Conservation (phyloP, 371 early-diverging fungal species). For the Lichtheimia ramosa region DNA sequence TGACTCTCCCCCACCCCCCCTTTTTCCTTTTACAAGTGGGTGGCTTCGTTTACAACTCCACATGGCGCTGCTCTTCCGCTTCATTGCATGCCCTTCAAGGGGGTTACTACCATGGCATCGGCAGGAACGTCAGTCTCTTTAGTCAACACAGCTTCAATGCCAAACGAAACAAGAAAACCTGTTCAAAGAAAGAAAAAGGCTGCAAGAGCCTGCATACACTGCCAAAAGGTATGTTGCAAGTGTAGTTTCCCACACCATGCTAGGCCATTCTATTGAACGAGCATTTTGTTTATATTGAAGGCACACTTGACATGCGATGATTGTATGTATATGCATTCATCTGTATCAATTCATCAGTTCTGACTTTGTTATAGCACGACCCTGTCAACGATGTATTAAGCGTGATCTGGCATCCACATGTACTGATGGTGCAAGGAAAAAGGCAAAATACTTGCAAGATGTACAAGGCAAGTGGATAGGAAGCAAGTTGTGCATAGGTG, state of each 20-base stretch:
- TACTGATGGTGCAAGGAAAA: conserved; percentile 32
- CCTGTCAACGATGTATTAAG: conserved; percentile 36
- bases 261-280: no score
- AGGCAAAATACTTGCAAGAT: conserved; percentile 79
- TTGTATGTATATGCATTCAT: conserved; percentile 15
- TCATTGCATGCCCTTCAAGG: no score
- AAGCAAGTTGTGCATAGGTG: no score
- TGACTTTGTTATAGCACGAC: conserved; percentile 22
- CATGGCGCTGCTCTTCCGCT: no score
- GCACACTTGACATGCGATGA: conserved; percentile 38
- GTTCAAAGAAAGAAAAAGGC: conserved; percentile 30
- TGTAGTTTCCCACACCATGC: not conserved
- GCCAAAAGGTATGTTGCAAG: conserved; percentile 25
- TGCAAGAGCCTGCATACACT: conserved; percentile 31
- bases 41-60: conserved; percentile 1
- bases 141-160: no score
- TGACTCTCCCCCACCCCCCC: not conserved
- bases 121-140: conserved; percentile 2
- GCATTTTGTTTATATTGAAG: conserved; percentile 5
- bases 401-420: conserved; percentile 31
- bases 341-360: not conserved
- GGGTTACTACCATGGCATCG: not conserved
- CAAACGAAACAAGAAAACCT: not conserved
- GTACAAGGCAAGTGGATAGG: conserved; percentile 23
- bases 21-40: not conserved